These are phyloP conservation scores for Catenaria anguillulae DNA, from an alignment of 371 early-diverging fungal species.

Conservation along the genomic window DNA sequence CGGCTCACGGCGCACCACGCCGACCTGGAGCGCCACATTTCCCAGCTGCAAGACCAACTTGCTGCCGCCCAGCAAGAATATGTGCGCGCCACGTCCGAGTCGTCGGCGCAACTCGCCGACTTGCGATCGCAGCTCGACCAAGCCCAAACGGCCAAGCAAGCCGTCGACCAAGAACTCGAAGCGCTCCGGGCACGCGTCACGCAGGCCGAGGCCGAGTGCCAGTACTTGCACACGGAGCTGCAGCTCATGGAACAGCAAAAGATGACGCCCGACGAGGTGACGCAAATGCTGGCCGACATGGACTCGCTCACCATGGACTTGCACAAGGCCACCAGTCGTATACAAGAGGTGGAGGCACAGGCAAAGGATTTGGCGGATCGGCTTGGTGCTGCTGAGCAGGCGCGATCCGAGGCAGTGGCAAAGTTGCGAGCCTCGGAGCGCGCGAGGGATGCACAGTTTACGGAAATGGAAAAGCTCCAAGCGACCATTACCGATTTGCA, in stretches of 20 bases:
- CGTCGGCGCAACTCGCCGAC: background rate
- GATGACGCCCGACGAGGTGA: constrained; percentile 1
- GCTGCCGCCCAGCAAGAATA: no score
- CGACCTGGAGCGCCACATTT: background rate
- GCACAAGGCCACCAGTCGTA: background rate
- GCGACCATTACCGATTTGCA: background rate
- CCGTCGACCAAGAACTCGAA: background rate
- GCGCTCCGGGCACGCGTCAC: background rate
- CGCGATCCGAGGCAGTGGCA: background rate
- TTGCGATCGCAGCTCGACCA: background rate
- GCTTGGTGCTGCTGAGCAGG: background rate
- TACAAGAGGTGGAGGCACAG: background rate
- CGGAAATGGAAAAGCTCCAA: background rate
- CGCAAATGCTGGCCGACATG: background rate
- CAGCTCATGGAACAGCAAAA: background rate
- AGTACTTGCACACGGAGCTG: background rate
- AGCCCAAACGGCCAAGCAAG: no score
- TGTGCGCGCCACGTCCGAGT: no score
- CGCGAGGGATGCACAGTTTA: background rate
- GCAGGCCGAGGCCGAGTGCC: background rate
- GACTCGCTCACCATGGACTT: background rate
- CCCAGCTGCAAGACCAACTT: background rate
- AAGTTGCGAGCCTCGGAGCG: background rate
- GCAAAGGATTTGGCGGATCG: background rate
- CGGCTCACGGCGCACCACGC: background rate